Evolutionary conservation across 805 yeast species (phyloP).

Genomic region (Metschnikowia similis): DNA sequence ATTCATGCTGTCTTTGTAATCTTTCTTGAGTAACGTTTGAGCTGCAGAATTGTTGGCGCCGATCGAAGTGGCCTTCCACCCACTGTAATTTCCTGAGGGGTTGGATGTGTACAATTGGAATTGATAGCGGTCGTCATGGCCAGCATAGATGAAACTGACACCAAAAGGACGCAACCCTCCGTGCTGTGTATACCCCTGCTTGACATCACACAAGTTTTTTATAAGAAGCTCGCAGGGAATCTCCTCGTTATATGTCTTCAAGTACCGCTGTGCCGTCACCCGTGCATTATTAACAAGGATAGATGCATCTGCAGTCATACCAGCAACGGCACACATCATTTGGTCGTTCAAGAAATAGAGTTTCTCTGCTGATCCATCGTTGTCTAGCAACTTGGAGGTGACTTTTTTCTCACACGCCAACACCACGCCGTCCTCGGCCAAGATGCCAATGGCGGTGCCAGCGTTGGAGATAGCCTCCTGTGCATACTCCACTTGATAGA

Average conservation of each 20-base stretch:
- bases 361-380: slow-evolving; percentile 90
- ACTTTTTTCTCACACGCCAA: slow-evolving; percentile 96
- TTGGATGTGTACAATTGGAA: slow-evolving; percentile 92
- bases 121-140: slow-evolving; percentile 83
- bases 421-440: slow-evolving; percentile 83
- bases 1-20: slow-evolving; percentile 76
- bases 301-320: slow-evolving; percentile 95
- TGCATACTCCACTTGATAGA: slow-evolving; percentile 96
- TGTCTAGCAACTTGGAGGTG: slow-evolving; percentile 87
- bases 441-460: slow-evolving; percentile 76
- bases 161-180: slow-evolving; percentile 99
- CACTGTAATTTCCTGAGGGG: slow-evolving; percentile 96
- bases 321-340: slow-evolving; percentile 93
- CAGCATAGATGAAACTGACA: slow-evolving; percentile 93
- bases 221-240: slow-evolving; percentile 92
- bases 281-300: slow-evolving; percentile 87
- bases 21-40: slow-evolving; percentile 92
- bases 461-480: slow-evolving; percentile 85
- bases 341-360: slow-evolving; percentile 77
- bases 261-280: slow-evolving; percentile 73
- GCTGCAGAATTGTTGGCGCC: slow-evolving; percentile 97
- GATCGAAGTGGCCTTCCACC: slow-evolving; percentile 97
- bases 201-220: slow-evolving; percentile 82
- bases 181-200: slow-evolving; percentile 97
- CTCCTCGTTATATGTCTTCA: slow-evolving; percentile 84